A percentile compares a stretch with the other conserved stretches of the same genome.
Evolutionary conservation across 768 basidiomycete genomes (phyloP).

Genomic region (Boletus sp.): DNA sequence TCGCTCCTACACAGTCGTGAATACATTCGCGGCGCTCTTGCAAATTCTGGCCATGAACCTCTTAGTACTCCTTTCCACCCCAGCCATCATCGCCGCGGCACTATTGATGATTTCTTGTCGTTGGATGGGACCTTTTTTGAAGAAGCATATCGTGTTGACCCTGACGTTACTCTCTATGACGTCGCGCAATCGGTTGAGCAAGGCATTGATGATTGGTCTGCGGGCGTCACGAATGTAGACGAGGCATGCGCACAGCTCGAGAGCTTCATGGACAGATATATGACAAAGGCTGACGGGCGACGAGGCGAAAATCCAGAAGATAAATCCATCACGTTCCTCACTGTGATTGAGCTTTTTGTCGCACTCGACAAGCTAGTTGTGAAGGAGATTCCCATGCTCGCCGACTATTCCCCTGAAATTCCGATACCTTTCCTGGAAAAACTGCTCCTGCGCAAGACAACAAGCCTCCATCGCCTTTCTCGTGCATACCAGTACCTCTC

Average conservation of each 20-base stretch:
- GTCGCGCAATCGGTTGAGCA: slow-evolving; percentile 34
- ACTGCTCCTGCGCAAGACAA: slow-evolving; percentile 26
- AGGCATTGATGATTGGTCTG: slow-evolving; percentile 34
- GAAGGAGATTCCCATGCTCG: slow-evolving; percentile 22
- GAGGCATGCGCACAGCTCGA: slow-evolving; percentile 14
- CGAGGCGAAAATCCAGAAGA: slow-evolving; percentile 26
- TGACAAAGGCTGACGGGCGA: slow-evolving; percentile 12
- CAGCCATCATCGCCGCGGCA: not conserved
- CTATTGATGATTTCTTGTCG: slow-evolving; percentile 17
- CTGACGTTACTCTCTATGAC: slow-evolving; percentile 30
- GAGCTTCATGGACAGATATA: slow-evolving; percentile 24
- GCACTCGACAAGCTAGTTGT: slow-evolving; percentile 29
- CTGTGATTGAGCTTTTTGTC: slow-evolving; percentile 32
- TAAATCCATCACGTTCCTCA: slow-evolving; percentile 39
- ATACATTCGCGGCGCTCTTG: slow-evolving; percentile 27
- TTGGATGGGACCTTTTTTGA: slow-evolving; percentile 6
- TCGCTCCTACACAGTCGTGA: slow-evolving; percentile 30
- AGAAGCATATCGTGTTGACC: slow-evolving; percentile 3
- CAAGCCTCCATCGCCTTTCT: slow-evolving; percentile 27
- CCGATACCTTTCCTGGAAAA: slow-evolving; percentile 15
- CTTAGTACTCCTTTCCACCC: not conserved
- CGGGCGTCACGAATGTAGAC: slow-evolving; percentile 1
- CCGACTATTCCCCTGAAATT: slow-evolving; percentile 32
- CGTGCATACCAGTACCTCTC: slow-evolving; percentile 30
- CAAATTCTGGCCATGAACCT: not conserved